Evolutionary conservation across 2,329 filamentous ascomycete species (phyloP).

Genomic region (Chaetomium strumarium): DNA sequence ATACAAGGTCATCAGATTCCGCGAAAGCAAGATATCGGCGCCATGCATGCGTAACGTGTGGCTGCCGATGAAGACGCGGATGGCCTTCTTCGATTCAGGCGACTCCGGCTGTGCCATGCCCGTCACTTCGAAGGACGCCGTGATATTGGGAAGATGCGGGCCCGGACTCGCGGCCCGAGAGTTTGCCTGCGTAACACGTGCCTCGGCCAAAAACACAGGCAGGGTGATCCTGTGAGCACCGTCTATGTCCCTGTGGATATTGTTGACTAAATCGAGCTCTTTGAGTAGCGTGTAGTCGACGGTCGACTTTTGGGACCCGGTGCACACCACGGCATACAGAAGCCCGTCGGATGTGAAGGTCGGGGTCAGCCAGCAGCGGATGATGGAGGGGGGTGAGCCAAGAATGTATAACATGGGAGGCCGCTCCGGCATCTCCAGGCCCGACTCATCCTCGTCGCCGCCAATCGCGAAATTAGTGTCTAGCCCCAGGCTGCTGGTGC

Average conservation of each 20-base stretch:
- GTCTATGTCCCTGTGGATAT: constrained; percentile 60
- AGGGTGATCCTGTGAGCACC: constrained; percentile 66
- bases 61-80: constrained; percentile 86
- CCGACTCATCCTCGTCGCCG: constrained; percentile 60
- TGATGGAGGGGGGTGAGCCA: constrained; percentile 85
- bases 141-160: constrained; percentile 76
- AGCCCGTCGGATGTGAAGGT: constrained; percentile 86
- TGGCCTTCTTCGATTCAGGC: constrained; percentile 50
- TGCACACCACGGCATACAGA: constrained; percentile 87
- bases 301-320: constrained; percentile 83
- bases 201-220: constrained; percentile 84
- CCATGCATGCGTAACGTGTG: constrained; percentile 81
- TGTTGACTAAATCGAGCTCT: constrained; percentile 64
- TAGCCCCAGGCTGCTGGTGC: constrained; percentile 82
- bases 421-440: constrained; percentile 65
- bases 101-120: constrained; percentile 49
- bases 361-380: constrained; percentile 89
- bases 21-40: constrained; percentile 86
- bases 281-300: constrained; percentile 69
- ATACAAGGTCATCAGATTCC: constrained; percentile 81
- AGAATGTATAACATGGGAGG: constrained; percentile 81
- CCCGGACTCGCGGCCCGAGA: constrained; percentile 66
- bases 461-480: constrained; percentile 64
- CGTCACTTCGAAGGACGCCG: constrained; percentile 69
- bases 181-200: constrained; percentile 70